Conservation (phyloP, 345 rosid species). For the Populus euphratica region DNA sequence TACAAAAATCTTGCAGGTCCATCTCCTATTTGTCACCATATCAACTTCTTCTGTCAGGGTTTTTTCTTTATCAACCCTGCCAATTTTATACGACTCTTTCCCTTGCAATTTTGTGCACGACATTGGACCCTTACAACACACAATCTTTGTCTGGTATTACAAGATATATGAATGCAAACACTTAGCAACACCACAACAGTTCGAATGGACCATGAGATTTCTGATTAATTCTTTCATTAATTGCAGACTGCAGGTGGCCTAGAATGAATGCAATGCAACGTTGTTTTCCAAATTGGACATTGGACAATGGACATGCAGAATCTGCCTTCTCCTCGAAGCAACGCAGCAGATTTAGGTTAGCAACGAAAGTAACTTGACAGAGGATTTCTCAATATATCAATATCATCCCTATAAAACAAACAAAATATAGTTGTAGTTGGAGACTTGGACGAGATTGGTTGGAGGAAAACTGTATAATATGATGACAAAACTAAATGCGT, state of each 20-base stretch:
- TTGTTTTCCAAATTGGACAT: neutral
- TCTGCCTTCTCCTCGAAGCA: conserved; percentile 4
- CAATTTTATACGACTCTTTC: neutral
- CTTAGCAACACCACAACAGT: neutral
- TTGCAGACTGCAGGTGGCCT: neutral
- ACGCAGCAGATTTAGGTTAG: neutral
- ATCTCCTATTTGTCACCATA: neutral
- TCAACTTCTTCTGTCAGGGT: neutral
- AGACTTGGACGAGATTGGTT: neutral
- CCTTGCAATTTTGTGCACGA: neutral
- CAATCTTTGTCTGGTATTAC: neutral
- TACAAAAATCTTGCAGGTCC: neutral
- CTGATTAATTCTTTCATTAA: neutral
- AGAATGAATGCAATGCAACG: neutral
- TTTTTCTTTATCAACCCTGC: neutral
- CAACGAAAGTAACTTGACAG: neutral
- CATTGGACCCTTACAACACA: neutral
- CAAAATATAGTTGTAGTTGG: neutral
- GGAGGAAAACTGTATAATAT: neutral
- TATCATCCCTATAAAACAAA: neutral
- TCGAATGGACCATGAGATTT: neutral
- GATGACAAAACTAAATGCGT: conserved; percentile 5
- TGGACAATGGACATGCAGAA: neutral
- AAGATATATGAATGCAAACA: neutral
- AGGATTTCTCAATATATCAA: neutral